Evolutionary conservation across 257 asterid species (phyloP).

Genomic region (Solanum dulcamara): DNA sequence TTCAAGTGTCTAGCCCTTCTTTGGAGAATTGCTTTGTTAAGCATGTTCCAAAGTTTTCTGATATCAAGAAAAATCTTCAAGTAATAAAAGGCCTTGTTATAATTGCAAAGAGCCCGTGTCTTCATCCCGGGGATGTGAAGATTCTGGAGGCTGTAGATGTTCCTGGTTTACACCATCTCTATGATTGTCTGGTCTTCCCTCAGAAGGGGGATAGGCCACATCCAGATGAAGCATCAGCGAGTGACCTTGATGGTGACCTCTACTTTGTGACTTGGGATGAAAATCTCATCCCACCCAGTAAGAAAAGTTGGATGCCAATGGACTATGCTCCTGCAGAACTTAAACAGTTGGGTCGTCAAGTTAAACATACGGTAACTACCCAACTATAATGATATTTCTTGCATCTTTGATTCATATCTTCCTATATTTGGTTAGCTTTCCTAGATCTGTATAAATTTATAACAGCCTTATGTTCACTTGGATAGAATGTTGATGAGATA

Average conservation of each 20-base stretch:
- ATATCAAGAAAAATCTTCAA: too few relatives aligned
- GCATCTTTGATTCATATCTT: not conserved
- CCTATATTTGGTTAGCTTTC: not conserved
- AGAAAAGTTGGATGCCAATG: conserved; percentile 75
- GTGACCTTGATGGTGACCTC: conserved; percentile 92
- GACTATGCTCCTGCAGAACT: conserved; percentile 54
- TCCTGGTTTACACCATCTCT: conserved; percentile 49
- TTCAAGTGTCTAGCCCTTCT: conserved; percentile 69
- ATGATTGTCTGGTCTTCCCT: conserved; percentile 85
- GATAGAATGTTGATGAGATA: not conserved
- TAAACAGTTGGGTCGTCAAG: conserved; percentile 31
- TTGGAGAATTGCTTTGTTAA: conserved; percentile 55
- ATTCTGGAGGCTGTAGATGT: conserved; percentile 74
- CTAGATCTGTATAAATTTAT: not conserved
- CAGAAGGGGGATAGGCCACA: conserved; percentile 90
- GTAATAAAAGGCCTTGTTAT: too few relatives aligned
- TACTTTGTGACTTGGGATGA: conserved; percentile 95
- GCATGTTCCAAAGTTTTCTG: conserved; percentile 58
- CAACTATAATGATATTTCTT: not conserved
- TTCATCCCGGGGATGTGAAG: conserved; percentile 93
- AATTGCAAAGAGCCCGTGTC: too few relatives aligned
- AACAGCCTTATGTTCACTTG: not conserved
- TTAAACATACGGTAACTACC: conserved; percentile 37
- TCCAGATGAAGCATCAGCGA: conserved; percentile 89
- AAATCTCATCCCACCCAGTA: conserved; percentile 81